phyloP scores from a whole-genome alignment of 768 basidiomycete genomes.

The Lactifluus rugatus region DNA sequence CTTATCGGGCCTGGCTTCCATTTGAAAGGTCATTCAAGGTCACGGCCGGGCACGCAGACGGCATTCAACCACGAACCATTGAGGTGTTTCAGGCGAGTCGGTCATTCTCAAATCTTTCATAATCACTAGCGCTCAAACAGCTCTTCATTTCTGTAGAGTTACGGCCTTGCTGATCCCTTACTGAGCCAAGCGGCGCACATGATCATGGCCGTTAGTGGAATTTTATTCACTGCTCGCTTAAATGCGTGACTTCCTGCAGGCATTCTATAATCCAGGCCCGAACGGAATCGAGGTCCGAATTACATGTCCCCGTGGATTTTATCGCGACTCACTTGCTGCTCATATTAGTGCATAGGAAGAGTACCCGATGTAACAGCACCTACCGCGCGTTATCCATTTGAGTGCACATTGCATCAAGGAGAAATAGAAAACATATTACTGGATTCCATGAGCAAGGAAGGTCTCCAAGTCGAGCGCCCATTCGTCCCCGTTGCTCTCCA shows the following conservation, averaged over 20 bases:
- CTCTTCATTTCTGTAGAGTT: conserved; percentile 41
- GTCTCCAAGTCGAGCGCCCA: conserved; percentile 42
- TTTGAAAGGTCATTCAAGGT: conserved; percentile 29
- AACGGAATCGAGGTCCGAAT: conserved; percentile 47
- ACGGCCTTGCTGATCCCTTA: conserved; percentile 60
- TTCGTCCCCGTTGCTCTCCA: conserved; percentile 40
- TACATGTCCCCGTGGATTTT: too few species aligned
- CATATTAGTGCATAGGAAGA: conserved; percentile 46
- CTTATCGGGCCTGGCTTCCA: background rate
- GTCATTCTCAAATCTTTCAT: too few species aligned
- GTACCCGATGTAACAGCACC: conserved; percentile 52
- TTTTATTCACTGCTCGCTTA: background rate
- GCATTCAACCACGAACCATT: conserved; percentile 45
- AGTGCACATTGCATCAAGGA: conserved; percentile 60
- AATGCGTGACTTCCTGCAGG: conserved; percentile 30
- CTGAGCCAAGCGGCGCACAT: conserved; percentile 57
- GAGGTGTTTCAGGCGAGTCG: conserved; percentile 38
- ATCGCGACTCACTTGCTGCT: background rate
- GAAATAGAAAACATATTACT: conserved; percentile 42
- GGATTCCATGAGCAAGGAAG: conserved; percentile 41
- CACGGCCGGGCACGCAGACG: conserved; percentile 43
- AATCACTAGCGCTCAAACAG: too few species aligned
- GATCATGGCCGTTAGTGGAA: conserved; percentile 49
- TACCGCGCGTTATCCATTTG: conserved; percentile 61
- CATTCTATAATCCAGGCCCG: conserved; percentile 62